Evolutionary conservation across 495 filamentous ascomycete species (phyloP).

Genomic region (Viridothelium virens): DNA sequence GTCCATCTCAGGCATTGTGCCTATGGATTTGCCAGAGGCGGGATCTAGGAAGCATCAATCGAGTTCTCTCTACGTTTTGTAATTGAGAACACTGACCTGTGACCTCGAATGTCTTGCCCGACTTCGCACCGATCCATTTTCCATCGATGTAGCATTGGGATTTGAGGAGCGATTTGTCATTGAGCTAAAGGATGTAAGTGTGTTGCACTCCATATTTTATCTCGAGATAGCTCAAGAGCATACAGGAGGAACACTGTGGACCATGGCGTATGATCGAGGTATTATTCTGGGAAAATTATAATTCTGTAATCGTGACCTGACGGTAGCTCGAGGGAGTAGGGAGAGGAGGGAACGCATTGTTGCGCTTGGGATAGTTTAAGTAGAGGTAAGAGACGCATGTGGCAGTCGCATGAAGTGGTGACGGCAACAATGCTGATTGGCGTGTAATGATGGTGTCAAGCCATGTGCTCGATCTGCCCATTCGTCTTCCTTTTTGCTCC

Average conservation of each 20-base stretch:
- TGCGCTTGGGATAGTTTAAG: not conserved
- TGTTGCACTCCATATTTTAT: not conserved
- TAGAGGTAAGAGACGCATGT: not conserved
- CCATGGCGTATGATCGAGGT: conserved; percentile 30
- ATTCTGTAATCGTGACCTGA: conserved; percentile 28
- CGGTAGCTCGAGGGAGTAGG: conserved; percentile 20
- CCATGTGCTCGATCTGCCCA: not conserved
- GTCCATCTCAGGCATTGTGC: conserved; percentile 74
- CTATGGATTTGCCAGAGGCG: conserved; percentile 68
- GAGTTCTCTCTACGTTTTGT: not conserved
- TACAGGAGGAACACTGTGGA: conserved; percentile 30
- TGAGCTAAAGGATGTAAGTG: conserved; percentile 24
- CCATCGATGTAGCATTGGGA: conserved; percentile 37
- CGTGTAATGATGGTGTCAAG: not conserved
- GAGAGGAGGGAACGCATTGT: conserved; percentile 24
- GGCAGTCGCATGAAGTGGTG: not conserved
- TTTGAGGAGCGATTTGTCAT: conserved; percentile 38
- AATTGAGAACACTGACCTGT: conserved; percentile 21
- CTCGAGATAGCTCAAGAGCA: conserved; percentile 1
- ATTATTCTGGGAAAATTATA: conserved; percentile 26
- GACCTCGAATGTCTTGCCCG: conserved; percentile 41
- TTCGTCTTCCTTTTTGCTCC: not conserved
- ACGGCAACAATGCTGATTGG: not conserved
- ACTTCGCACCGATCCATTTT: conserved; percentile 39
- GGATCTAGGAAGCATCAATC: conserved; percentile 51